Evolutionary conservation across 805 yeast genomes (phyloP), one percentile per base, ranked within the genome.

Genomic region (Monosporozyma solicola): DNA sequence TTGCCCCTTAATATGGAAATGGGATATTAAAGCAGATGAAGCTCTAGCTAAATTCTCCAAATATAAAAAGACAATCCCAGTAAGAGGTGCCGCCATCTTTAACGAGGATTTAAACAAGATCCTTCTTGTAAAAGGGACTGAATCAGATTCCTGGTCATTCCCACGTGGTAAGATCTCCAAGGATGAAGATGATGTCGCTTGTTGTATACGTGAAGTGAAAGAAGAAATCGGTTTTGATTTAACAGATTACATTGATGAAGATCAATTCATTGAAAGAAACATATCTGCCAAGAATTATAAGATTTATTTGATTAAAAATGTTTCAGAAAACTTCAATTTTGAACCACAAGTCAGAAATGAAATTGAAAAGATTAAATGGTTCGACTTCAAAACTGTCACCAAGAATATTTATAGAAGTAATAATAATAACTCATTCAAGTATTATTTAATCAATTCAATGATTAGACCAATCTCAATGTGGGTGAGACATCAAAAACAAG

Each of bases 101-200:
- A 90, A 88, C 64, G 74, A 78, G 51, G 78, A 77, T 35, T 67
- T 89, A 72, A 79, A 82, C 53, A 88, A 87, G 63, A 73, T 88
- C 10, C 65, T 95, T 31, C 71, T 94, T 57, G 95, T 94, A 5
- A 83, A 87, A 64, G 97, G 97, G 3, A 82, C 83, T 49, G 95
- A 87, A 57, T 79, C 90, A 11, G 66, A 76, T n/a, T 71, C 85
- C 1, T 94, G 98, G 98, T 86, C 96, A 7, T 94, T 94, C 63
- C 99, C 99, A 5, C 76, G 96, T 67, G 99, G 99, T 5, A 94
- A 94, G 69, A 94, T 94, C 53, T 87, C 95, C 41, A 91, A 94
- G 65, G 95, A 84, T 64, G 99, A 94, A 72, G 74, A 82, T 15
- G 99, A 94, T 68, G 77, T 82, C 5, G 83, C 80, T 51, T 95